These are phyloP conservation scores for Fraxinus americana DNA, from an alignment of 257 asterid genomes.

Conservation along the genomic window DNA sequence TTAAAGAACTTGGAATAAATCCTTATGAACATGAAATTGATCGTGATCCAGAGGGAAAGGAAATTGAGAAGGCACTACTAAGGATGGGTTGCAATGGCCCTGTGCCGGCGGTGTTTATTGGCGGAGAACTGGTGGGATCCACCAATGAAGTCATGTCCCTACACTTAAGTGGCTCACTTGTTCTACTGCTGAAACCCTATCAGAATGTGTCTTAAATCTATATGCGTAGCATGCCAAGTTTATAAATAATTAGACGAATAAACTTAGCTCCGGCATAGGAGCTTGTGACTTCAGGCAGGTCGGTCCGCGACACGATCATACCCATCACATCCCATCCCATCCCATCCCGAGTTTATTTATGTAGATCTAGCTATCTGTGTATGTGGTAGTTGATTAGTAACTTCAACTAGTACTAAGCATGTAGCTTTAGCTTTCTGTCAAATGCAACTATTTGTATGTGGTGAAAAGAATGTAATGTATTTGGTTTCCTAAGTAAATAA, in stretches of 20 bases:
- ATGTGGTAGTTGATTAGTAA: conserved; percentile 1
- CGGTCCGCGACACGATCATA: not conserved
- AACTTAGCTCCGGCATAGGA: not conserved
- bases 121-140: conserved; percentile 65
- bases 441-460: not conserved
- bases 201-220: conserved; percentile 25
- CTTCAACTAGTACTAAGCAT: not conserved
- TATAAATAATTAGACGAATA: conserved; percentile 25
- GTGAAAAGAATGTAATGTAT: not conserved
- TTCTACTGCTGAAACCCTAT: conserved; percentile 48
- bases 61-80: conserved; percentile 54
- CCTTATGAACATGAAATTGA: conserved; percentile 56
- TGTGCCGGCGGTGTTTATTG: conserved; percentile 62
- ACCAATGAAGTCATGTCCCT: conserved; percentile 86
- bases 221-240: not conserved
- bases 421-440: not conserved
- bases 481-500: not conserved
- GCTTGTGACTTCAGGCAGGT: not conserved
- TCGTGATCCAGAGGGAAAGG: conserved; percentile 60
- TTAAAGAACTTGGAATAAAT: conserved; percentile 49
- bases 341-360: not conserved
- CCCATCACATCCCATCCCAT: too few relatives aligned
- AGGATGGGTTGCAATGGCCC: conserved; percentile 57
- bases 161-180: conserved; percentile 70
- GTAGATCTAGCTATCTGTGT: conserved; percentile 13